phyloP scores from a whole-genome alignment of 1,284 basidiomycete genomes.

The Pseudomicrostroma phylloplanum region DNA sequence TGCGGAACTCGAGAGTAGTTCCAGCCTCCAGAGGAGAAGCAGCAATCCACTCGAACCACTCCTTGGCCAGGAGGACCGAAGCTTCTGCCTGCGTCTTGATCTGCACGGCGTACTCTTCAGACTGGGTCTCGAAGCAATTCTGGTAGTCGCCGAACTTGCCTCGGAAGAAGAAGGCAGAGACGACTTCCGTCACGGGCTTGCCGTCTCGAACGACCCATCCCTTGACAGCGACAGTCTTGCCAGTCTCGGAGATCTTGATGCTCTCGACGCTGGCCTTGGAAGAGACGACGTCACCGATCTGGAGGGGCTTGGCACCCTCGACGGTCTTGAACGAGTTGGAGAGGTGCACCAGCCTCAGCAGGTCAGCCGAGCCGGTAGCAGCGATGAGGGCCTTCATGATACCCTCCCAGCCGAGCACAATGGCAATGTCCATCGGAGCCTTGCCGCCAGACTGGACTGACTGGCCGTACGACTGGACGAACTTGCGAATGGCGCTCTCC shows the following conservation, averaged over 20 bases:
- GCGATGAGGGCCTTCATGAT: conserved; percentile 47
- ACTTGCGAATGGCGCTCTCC: conserved; percentile 70
- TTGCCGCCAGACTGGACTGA: conserved; percentile 69
- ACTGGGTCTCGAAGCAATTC: conserved; percentile 82
- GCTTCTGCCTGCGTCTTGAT: conserved; percentile 72
- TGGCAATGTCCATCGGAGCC: conserved; percentile 92
- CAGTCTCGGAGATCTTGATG: conserved; percentile 82
- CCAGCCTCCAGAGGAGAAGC: conserved; percentile 68
- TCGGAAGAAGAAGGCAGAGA: conserved; percentile 92
- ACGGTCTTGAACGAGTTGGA: conserved; percentile 91
- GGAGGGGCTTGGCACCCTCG: conserved; percentile 67
- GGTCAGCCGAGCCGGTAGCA: conserved; percentile 40
- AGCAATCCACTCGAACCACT: conserved; percentile 93
- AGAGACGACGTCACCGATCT: conserved; percentile 81
- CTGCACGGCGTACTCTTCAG: conserved; percentile 77
- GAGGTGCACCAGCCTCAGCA: conserved; percentile 91
- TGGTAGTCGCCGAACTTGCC: conserved; percentile 86
- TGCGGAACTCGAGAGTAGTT: conserved; percentile 79
- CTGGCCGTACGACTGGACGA: conserved; percentile 87
- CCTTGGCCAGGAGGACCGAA: conserved; percentile 86
- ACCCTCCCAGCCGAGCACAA: conserved; percentile 80
- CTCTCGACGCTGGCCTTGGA: conserved; percentile 82
- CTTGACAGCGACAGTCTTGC: conserved; percentile 58
- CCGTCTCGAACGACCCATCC: conserved; percentile 56
- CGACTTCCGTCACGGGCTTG: conserved; percentile 92